Base-by-base conservation (phyloP, 2,329 filamentous ascomycete genomes). In the Nemania serpens region DNA sequence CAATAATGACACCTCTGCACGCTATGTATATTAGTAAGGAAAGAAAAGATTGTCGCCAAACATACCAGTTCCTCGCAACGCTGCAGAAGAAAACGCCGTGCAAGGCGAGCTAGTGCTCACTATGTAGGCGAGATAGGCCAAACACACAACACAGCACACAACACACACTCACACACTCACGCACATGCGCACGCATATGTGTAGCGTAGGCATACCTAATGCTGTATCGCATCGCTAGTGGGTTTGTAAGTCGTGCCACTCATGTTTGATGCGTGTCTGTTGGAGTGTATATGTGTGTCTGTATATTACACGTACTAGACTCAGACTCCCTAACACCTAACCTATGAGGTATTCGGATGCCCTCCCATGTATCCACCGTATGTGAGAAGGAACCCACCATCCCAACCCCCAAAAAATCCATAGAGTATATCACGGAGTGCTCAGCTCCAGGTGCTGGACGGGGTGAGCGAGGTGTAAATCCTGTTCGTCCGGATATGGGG, bases 351-450 rank as follows among this genome's bases (percentile, higher is more conserved):
- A 29, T 29, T 7, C 25, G 7, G 25, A 29, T 29, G 25, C 25
- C 25, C 25, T 29, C 3, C 7, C 3, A 29, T 7, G 25, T 29
- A 29, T 7, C 25, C 25, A 29, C 41, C 7, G 42, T 46, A 46
- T 6, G 13, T 13, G 18, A 41, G 36, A 4, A 47, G 46, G 33
- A 18, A 51, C 39, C 34, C 20, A 33, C 53, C 53, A 34, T 15
- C 29, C 50, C 41, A 15, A 45, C 39, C 33, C 18, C 29, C 53
- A 36, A 13, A 22, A 25, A 46, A 15, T 43, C 39, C 22, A 12
- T 42, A 18, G 39, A 49, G 45, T 55, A 48, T 62, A 60, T 62
- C 47, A 17, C 56, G 60, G 60, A 62, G 56, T 13, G 42, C 47
- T 47, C 52, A 36, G 56, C 47, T 59, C 56, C 56, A 62, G 48